A percentile compares a stretch with the other conserved stretches of the same genome.
Conservation (phyloP, 805 yeast genomes). For the Saccharomycopsis sp. region DNA sequence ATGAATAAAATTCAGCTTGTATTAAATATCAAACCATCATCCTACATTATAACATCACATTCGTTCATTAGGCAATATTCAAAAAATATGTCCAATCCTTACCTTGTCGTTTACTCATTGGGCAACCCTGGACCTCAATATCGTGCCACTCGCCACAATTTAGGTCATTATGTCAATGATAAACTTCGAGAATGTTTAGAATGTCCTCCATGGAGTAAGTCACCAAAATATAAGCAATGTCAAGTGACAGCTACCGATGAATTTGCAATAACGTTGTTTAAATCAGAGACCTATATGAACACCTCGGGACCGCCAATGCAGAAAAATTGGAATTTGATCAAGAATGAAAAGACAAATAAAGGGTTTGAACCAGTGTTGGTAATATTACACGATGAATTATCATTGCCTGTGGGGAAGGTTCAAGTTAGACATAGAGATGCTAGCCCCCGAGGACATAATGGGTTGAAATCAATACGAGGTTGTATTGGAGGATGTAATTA, state of each 20-base stretch:
- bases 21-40: no score
- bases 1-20: no score
- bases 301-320: conserved; percentile 13
- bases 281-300: conserved; percentile 18
- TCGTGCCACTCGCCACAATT: conserved; percentile 17
- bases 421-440: conserved; percentile 55
- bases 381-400: conserved; percentile 75
- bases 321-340: conserved; percentile 8
- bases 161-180: conserved; percentile 14
- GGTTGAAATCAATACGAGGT: conserved; percentile 53
- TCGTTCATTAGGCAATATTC: no score
- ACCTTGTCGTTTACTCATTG: conserved; percentile 12
- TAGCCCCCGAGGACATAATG: conserved; percentile 79
- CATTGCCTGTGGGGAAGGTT: conserved; percentile 55
- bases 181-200: conserved; percentile 5
- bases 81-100: neutral
- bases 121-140: conserved; percentile 21
- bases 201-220: conserved; percentile 3
- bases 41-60: no score
- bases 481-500: conserved; percentile 42
- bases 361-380: conserved; percentile 26
- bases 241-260: neutral
- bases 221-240: conserved; percentile 1
- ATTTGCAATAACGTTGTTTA: conserved; percentile 7
- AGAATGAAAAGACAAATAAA: conserved; percentile 1